A percentile compares a stretch with the other conserved stretches of the same genome.
Conservation (phyloP, 23 red algal species). For the Chondrus crispus region DNA sequence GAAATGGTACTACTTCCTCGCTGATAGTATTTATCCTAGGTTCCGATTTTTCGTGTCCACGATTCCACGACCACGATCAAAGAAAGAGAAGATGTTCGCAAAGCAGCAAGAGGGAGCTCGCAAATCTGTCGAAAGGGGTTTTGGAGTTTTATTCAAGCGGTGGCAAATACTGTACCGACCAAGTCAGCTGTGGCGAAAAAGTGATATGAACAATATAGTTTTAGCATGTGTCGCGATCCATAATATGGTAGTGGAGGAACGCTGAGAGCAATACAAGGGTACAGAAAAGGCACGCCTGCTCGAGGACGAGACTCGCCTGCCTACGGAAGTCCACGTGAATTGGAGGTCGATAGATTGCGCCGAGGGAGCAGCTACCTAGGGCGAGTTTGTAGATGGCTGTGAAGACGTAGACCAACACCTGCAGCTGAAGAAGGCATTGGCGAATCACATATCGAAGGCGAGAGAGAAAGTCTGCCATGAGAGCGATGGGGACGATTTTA, state of each 20-base stretch:
- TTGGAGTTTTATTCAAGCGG: not conserved
- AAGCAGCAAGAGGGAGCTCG: not conserved
- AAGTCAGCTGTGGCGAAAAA: not conserved
- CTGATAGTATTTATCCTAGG: not conserved
- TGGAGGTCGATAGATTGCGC: too few relatives aligned
- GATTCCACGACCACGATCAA: not conserved
- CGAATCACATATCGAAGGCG: too few relatives aligned
- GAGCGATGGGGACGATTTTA: too few relatives aligned
- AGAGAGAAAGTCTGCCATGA: too few relatives aligned
- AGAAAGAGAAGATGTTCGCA: not conserved
- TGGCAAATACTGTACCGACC: not conserved
- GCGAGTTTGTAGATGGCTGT: too few relatives aligned
- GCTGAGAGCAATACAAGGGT: not conserved
- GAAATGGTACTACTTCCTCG: not conserved
- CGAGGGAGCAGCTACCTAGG: too few relatives aligned
- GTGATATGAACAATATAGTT: not conserved
- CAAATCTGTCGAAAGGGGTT: not conserved
- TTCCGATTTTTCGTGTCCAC: not conserved
- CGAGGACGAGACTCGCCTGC: too few relatives aligned
- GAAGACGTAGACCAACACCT: too few relatives aligned
- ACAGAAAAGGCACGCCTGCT: not conserved
- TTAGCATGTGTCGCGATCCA: not conserved
- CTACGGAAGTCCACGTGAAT: too few relatives aligned
- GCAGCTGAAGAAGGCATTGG: too few relatives aligned
- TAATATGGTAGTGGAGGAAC: not conserved